Base-by-base conservation (phyloP, 805 yeast genomes). In the Candida insectalens region DNA sequence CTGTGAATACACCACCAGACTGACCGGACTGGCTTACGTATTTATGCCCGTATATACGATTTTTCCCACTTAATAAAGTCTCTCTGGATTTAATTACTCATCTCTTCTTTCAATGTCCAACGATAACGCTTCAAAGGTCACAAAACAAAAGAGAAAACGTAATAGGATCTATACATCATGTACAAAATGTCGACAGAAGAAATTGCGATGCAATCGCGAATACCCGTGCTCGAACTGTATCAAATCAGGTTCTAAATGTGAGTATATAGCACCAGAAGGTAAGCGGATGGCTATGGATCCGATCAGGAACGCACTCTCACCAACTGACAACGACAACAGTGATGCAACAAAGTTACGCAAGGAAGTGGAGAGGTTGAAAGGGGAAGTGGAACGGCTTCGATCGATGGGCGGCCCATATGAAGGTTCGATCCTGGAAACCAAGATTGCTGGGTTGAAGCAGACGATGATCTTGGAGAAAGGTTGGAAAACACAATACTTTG, bases 201-300 rank as follows among this genome's bases (percentile, higher is more conserved):
- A 40, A 30, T 20, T 41, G 22, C 38, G 41, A 25, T 42, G 46
- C 25, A 41, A 44, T 32, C 29, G 37, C 16, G 17, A 33, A 22
- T 8, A 19, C 5, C 47, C 46, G n/a, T 44, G 46, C 15, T 26
- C 33, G 3, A 30, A 21, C 14, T 43, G 46, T 31, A 14, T 36
- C 12, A 39, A 38, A 20, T 20, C 40, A 6, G 27, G 27, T 7
- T 9, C 12, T 6, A 21, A n/a, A 14, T 30, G 33, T 27, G 23
- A 19, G 17, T 29, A 16, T 13, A 12, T 8, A 8, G 28, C 13
- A 14, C 13, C 13, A 12, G 28, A 3, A 9, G 28, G 16, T 26
- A 26, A 13, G 12, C 16, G 14, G n/a, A 9, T n/a, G 28, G 28
- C n/a, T n/a, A n/a, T n/a, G n/a, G n/a, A n/a, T n/a, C n/a, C n/a